Percentiles rank a stretch among this genome's conserved stretches.
These are phyloP conservation scores for Oryza glaberrima DNA, from an alignment of 176 grass and related monocot species.

Conservation along the genomic window DNA sequence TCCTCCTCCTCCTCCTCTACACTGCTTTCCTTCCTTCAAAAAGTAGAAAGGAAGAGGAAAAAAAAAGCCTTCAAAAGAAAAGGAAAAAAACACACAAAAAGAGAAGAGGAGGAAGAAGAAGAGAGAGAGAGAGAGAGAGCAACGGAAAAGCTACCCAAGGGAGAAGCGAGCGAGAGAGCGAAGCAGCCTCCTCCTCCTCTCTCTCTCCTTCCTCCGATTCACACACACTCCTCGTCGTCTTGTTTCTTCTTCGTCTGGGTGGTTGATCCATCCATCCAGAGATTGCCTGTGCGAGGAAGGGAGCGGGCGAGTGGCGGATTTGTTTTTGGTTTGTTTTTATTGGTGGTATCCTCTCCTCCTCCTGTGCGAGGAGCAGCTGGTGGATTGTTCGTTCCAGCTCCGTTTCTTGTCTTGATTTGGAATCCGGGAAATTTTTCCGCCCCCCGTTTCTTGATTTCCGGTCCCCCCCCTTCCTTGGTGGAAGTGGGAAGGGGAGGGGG, in stretches of 20 bases:
- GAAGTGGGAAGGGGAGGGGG: background rate
- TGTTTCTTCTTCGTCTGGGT: constrained; percentile 29
- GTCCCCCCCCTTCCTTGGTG: too few relatives aligned
- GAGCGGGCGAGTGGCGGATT: constrained; percentile 21
- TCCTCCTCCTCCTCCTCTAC: background rate
- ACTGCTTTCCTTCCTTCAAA: background rate
- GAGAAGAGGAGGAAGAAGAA: background rate
- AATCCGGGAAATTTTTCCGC: background rate
- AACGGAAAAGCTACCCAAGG: constrained; percentile 38
- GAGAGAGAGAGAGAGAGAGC: constrained; percentile 6
- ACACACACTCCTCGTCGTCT: background rate
- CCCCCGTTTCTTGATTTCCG: background rate
- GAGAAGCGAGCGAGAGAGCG: background rate
- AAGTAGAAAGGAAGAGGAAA: background rate
- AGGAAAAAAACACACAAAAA: background rate
- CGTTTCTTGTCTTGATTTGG: constrained; percentile 10
- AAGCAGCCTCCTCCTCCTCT: background rate
- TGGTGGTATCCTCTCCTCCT: background rate
- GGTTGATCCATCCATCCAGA: background rate
- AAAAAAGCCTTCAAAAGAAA: background rate
- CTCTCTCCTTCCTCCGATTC: constrained; percentile 15
- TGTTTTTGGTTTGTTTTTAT: background rate
- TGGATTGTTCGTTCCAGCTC: constrained; percentile 15
- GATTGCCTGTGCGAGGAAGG: background rate
- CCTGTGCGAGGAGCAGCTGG: constrained; percentile 1